Base-by-base conservation (phyloP, 805 yeast species). In the Wickerhamomyces pijperi region DNA sequence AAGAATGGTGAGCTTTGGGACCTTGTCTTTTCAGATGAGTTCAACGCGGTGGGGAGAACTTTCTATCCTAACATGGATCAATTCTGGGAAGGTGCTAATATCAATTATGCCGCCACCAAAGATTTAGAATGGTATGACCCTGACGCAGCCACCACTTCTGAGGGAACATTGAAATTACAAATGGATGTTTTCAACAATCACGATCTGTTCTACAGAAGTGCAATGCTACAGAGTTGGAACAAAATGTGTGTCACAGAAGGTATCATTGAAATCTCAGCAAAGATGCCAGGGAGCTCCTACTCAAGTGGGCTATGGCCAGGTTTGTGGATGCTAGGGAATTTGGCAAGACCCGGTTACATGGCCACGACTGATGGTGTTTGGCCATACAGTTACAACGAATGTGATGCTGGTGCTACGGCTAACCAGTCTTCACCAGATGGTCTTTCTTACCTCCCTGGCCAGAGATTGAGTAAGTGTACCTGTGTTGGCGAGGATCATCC, bases 111-210 rank as follows among this genome's bases (percentile, higher is more conserved):
- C 39, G 73, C 72, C 14, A 68, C 74, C 8, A 46, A 63, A 36
- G 74, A 69, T 51, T 60, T 69, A 46, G 74, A 69, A 50, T 69
- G 73, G 73, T 69, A 69, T 48, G 70, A 65, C 39, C 74, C 74
- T 1, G 74, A 69, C 45, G 72, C 72, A 2, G 61, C 53, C 2
- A 46, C 59, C 5, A 69, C 74, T 1, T 51, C 50, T 2, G 58
- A 65, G 39, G 74, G 74, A 12, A 55, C 71, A 2, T 50, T 68
- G 20, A 45, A 51, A 16, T 31, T 69, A 17, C 46, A 56, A 37
- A 49, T 68, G 62, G 74, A 68, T 46, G 65, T 68, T 3, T 56
- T 51, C 39, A 53, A 62, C 37, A 61, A 66, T 40, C 74, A 68
- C 46, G 56, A 63, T 39, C 50, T 68, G 38, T 64, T 60, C 46